A percentile compares a stretch with the other conserved stretches of the same genome.
Conservation (phyloP, 352 stramenopile genomes). For the Globisporangium cederbergense region DNA sequence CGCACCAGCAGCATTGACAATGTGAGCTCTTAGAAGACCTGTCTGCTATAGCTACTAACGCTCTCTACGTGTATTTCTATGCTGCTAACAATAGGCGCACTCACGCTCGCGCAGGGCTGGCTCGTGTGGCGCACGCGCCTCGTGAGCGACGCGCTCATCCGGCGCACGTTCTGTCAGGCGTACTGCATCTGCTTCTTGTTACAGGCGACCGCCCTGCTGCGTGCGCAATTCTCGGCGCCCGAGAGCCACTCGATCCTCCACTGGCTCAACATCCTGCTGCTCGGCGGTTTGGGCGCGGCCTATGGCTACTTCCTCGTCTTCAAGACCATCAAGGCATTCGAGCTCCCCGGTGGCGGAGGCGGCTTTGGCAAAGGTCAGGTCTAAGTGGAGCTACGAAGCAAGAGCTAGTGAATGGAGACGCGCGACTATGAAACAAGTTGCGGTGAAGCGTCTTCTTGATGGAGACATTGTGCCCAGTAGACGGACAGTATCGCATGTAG, state of each 20-base stretch:
- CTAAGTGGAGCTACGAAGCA: constrained; percentile 14
- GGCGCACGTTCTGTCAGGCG: constrained; percentile 84
- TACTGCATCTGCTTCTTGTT: constrained; percentile 87
- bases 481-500: background rate
- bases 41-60: background rate
- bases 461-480: background rate
- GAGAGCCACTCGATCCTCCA: constrained; percentile 79
- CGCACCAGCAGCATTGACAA: background rate
- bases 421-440: background rate
- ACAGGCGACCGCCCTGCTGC: constrained; percentile 65
- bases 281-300: constrained; percentile 51
- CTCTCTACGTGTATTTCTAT: background rate
- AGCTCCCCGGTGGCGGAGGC: constrained; percentile 39
- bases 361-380: constrained; percentile 50
- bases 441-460: background rate
- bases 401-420: background rate
- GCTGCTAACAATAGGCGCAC: constrained; percentile 32
- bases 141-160: constrained; percentile 80
- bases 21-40: background rate
- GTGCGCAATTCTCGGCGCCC: constrained; percentile 65
- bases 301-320: constrained; percentile 87
- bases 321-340: constrained; percentile 88
- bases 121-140: constrained; percentile 85
- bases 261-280: constrained; percentile 79
- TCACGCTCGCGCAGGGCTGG: constrained; percentile 82